These are phyloP conservation scores for Saussurea involucrata DNA, from an alignment of 129 eudicot genomes.

Conservation along the genomic window DNA sequence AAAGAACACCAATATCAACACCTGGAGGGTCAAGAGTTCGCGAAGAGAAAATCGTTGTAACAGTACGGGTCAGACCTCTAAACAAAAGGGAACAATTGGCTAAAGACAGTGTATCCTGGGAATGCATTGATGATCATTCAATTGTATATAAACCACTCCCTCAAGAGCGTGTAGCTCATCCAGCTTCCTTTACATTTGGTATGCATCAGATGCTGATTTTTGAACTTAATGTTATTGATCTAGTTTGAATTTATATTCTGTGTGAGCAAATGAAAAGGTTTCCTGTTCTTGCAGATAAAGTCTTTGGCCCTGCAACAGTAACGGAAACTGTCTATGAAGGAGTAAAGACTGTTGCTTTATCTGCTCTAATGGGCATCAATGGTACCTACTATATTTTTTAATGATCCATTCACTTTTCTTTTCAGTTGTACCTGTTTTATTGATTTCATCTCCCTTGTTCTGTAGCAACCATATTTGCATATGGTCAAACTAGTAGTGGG, in stretches of 20 bases:
- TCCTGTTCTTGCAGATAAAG: slow-evolving; percentile 59
- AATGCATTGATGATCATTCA: slow-evolving; percentile 77
- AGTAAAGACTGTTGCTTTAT: slow-evolving; percentile 88
- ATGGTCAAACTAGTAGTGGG: slow-evolving; percentile 99
- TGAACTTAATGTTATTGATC: background rate
- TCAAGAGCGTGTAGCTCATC: slow-evolving; percentile 61
- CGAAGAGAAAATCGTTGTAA: slow-evolving; percentile 96
- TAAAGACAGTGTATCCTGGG: slow-evolving; percentile 84
- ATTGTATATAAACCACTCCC: slow-evolving; percentile 58
- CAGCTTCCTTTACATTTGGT: slow-evolving; percentile 83
- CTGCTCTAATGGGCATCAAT: slow-evolving; percentile 93
- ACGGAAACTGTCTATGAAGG: slow-evolving; percentile 86
- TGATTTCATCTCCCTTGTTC: background rate
- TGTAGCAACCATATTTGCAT: slow-evolving; percentile 97
- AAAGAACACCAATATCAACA: slow-evolving; percentile 69
- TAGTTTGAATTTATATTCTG: background rate
- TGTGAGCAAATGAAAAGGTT: background rate
- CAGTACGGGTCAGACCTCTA: slow-evolving; percentile 83
- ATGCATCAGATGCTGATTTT: slow-evolving; percentile 8
- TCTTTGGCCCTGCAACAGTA: slow-evolving; percentile 68
- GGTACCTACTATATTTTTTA: slow-evolving; percentile 37
- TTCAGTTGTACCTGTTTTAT: background rate
- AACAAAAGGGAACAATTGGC: slow-evolving; percentile 73
- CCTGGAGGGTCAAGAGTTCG: slow-evolving; percentile 73
- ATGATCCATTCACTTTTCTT: background rate